Percentiles rank a stretch among this genome's conserved stretches.
Evolutionary conservation across 2,329 filamentous ascomycete genomes (phyloP).

Genomic region (Neophaeococcomyces aloes): DNA sequence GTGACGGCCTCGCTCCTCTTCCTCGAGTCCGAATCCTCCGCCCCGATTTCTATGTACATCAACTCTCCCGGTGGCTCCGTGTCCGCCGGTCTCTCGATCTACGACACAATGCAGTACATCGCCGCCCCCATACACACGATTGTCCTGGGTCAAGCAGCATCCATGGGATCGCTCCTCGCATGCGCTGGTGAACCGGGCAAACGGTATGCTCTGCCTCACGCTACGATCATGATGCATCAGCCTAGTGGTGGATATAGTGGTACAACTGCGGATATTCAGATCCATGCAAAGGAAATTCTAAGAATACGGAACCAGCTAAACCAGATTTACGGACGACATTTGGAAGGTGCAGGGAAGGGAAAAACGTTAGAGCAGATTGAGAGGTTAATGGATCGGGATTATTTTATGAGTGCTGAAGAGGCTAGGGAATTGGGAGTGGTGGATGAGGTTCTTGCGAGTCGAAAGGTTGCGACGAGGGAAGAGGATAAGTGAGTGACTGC

Average conservation of each 20-base stretch:
- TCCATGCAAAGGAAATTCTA: constrained; percentile 95
- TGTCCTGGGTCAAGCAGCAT: constrained; percentile 86
- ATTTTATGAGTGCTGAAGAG: constrained; percentile 82
- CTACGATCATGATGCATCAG: constrained; percentile 91
- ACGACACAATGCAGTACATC: constrained; percentile 98
- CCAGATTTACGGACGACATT: constrained; percentile 74
- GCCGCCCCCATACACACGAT: constrained; percentile 86
- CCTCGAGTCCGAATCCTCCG: constrained; percentile 92
- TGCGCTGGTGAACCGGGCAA: constrained; percentile 77
- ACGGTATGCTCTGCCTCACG: constrained; percentile 83
- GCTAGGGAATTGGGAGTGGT: constrained; percentile 84
- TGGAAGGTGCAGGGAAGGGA: constrained; percentile 30
- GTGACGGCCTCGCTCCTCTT: constrained; percentile 94
- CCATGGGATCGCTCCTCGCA: constrained; percentile 84
- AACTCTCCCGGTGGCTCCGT: constrained; percentile 93
- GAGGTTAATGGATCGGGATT: constrained; percentile 92
- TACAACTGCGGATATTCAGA: constrained; percentile 72
- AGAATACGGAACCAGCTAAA: constrained; percentile 77
- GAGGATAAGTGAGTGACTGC: not conserved
- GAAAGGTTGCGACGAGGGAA: constrained; percentile 17
- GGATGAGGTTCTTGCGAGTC: constrained; percentile 68
- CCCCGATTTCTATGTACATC: constrained; percentile 95
- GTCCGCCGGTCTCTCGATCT: constrained; percentile 78
- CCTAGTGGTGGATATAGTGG: constrained; percentile 65
- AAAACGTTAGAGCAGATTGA: constrained; percentile 75